These are phyloP conservation scores for Ceratocystis lukuohia DNA, from an alignment of 2,329 filamentous ascomycete species.

Conservation along the genomic window DNA sequence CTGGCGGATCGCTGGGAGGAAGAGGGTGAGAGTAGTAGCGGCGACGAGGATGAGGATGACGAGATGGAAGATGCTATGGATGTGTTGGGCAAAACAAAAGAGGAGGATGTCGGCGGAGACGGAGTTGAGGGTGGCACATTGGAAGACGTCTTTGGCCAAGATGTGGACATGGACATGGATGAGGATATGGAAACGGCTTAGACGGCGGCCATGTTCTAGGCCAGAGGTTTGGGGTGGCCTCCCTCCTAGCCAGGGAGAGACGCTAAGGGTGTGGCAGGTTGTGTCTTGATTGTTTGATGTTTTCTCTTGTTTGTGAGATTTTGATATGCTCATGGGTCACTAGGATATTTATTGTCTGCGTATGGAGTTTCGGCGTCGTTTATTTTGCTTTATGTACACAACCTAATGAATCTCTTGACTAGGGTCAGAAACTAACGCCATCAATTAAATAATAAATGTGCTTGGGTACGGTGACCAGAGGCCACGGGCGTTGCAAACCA, in stretches of 20 bases:
- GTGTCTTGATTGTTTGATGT: not conserved
- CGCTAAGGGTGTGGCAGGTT: not conserved
- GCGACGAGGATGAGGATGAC: conserved; percentile 31
- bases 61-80: conserved; percentile 35
- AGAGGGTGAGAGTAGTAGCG: conserved; percentile 30
- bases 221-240: not conserved
- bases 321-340: not conserved
- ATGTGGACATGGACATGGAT: conserved; percentile 43
- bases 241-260: not conserved
- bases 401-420: too few species aligned
- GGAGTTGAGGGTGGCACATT: conserved; percentile 38
- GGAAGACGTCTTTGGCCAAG: conserved; percentile 42
- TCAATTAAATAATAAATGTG: too few species aligned
- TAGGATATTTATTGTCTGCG: conserved; percentile 3
- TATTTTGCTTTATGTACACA: not conserved
- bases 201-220: not conserved
- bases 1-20: conserved; percentile 46
- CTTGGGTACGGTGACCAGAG: too few species aligned
- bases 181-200: conserved; percentile 29
- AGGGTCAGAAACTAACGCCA: too few species aligned
- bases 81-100: conserved; percentile 31
- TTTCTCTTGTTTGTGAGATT: conserved; percentile 6
- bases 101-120: conserved; percentile 34
- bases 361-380: conserved; percentile 15
- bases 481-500: too few species aligned